phyloP scores from a whole-genome alignment of 192 early-diverging fungal genomes.

The Coemansia sp. region DNA sequence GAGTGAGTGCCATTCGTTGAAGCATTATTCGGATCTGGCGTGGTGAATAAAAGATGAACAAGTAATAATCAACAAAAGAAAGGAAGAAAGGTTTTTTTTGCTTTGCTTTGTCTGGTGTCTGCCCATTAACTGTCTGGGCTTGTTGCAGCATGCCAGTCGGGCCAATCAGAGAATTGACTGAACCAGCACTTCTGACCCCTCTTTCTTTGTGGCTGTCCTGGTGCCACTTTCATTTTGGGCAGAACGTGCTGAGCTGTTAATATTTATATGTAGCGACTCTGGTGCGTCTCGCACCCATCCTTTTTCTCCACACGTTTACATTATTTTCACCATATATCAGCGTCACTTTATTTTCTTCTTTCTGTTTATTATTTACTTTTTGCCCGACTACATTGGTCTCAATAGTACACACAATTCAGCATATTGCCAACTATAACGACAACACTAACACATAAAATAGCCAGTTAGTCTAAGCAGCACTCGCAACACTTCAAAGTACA shows the following conservation, averaged over 20 bases:
- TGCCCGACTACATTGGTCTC: background rate
- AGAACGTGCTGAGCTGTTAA: background rate
- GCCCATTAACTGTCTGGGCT: background rate
- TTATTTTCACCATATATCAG: background rate
- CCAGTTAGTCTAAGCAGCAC: background rate
- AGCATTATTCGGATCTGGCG: conserved; percentile 14
- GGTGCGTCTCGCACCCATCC: background rate
- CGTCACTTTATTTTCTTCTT: background rate
- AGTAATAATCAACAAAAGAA: conserved; percentile 12
- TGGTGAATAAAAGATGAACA: background rate
- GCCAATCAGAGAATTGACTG: background rate
- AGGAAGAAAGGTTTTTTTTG: background rate
- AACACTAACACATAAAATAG: background rate
- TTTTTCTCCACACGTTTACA: background rate
- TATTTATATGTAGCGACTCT: too few species aligned
- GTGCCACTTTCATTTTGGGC: background rate
- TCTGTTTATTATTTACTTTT: background rate
- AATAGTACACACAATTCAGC: background rate
- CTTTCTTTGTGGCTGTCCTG: background rate
- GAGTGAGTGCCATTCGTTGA: conserved; percentile 13
- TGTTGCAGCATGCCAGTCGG: background rate
- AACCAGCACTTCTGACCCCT: background rate
- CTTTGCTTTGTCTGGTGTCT: background rate
- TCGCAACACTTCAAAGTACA: background rate
- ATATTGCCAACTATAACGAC: background rate